phyloP scores from a whole-genome alignment of 495 filamentous ascomycete genomes.

The Polyplosphaeria fusca region DNA sequence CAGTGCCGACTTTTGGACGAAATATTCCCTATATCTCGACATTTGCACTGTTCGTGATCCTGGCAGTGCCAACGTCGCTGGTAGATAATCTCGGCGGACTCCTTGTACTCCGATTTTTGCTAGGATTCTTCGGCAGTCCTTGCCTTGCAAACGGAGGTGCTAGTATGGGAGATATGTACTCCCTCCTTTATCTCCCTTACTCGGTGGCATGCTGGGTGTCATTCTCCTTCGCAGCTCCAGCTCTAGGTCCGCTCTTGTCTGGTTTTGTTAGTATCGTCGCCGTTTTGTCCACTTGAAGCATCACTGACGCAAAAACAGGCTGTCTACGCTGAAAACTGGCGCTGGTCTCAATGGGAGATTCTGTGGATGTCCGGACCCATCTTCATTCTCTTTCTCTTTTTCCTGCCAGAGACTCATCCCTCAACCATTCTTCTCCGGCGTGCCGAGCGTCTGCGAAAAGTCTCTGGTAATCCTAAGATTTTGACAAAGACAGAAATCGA shows the following conservation, averaged over 20 bases:
- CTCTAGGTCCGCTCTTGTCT: constrained; percentile 56
- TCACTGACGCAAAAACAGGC: background rate
- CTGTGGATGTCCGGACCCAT: constrained; percentile 47
- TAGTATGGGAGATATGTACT: constrained; percentile 32
- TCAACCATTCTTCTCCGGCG: constrained; percentile 53
- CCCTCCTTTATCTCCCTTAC: constrained; percentile 46
- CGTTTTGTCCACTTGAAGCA: background rate
- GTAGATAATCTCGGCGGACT: constrained; percentile 39
- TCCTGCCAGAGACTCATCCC: constrained; percentile 52
- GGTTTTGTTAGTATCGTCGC: constrained; percentile 48
- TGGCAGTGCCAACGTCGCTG: constrained; percentile 33
- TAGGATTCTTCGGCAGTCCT: constrained; percentile 26
- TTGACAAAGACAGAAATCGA: constrained; percentile 38
- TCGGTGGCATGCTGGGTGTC: constrained; percentile 50
- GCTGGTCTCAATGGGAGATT: constrained; percentile 41
- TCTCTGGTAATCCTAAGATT: constrained; percentile 34
- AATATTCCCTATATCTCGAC: constrained; percentile 39
- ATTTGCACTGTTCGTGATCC: constrained; percentile 35
- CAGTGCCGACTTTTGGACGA: constrained; percentile 38
- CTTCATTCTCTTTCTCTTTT: constrained; percentile 49
- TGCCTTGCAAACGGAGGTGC: constrained; percentile 33
- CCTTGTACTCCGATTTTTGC: constrained; percentile 33
- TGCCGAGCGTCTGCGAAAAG: constrained; percentile 49
- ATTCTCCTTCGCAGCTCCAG: constrained; percentile 43
- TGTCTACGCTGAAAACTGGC: constrained; percentile 26